These are phyloP conservation scores for Suhomyces atakaporum DNA, from an alignment of 1,139 yeast genomes.

Conservation along the genomic window DNA sequence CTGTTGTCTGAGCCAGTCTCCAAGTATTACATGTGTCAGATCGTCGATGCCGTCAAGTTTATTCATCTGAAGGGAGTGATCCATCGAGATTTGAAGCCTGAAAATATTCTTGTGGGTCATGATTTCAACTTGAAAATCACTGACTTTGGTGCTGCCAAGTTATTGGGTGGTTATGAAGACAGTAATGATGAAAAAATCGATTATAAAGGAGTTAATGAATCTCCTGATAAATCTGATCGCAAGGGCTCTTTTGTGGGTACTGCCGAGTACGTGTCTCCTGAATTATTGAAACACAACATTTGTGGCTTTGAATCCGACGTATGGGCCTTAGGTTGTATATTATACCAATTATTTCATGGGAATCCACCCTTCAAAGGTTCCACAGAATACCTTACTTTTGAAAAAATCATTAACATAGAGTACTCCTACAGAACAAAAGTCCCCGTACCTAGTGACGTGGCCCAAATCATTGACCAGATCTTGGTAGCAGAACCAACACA, in stretches of 20 bases:
- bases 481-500: conserved; percentile 50
- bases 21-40: conserved; percentile 61
- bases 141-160: conserved; percentile 97
- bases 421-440: conserved; percentile 79
- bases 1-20: conserved; percentile 56
- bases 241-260: conserved; percentile 74
- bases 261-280: conserved; percentile 85
- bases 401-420: conserved; percentile 82
- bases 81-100: conserved; percentile 96
- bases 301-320: conserved; percentile 89
- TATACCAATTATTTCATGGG: conserved; percentile 93
- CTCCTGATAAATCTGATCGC: conserved; percentile 33
- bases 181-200: conserved; percentile 35
- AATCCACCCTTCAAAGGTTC: conserved; percentile 94
- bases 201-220: conserved; percentile 32
- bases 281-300: conserved; percentile 75
- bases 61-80: conserved; percentile 85
- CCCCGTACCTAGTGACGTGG: conserved; percentile 60
- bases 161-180: conserved; percentile 50
- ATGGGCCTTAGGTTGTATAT: conserved; percentile 96
- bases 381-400: conserved; percentile 94
- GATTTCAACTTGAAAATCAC: conserved; percentile 85
- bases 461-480: conserved; percentile 69
- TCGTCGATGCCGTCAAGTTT: conserved; percentile 81
- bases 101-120: conserved; percentile 78